These are phyloP conservation scores for Entonaema liquescens DNA, from an alignment of 495 filamentous ascomycete genomes.

Conservation along the genomic window DNA sequence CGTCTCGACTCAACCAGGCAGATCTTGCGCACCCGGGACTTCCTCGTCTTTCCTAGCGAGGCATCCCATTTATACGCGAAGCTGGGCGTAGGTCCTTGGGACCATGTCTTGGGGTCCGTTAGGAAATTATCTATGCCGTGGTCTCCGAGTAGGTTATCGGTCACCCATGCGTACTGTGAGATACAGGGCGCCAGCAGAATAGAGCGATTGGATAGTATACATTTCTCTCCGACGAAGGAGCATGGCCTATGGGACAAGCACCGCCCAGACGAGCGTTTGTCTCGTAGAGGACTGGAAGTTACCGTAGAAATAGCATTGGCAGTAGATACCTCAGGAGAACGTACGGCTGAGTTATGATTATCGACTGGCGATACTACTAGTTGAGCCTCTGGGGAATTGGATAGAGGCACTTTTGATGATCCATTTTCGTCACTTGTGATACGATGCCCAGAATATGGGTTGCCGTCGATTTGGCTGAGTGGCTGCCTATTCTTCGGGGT, in stretches of 20 bases:
- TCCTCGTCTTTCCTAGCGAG: constrained; percentile 48
- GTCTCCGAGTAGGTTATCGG: constrained; percentile 52
- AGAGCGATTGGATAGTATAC: constrained; percentile 48
- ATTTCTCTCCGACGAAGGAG: constrained; percentile 34
- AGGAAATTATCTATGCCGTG: constrained; percentile 51
- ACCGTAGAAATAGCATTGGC: background rate
- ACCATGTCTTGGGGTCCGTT: constrained; percentile 48
- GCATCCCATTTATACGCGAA: constrained; percentile 24
- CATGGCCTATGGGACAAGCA: constrained; percentile 9
- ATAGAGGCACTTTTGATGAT: background rate
- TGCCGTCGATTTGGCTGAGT: constrained; percentile 37
- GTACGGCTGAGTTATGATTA: background rate
- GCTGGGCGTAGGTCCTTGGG: constrained; percentile 6
- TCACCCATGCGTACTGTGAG: constrained; percentile 50
- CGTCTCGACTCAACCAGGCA: constrained; percentile 57
- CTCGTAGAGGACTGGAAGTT: background rate
- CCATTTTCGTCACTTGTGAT: background rate
- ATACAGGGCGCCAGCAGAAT: constrained; percentile 59
- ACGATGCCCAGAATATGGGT: constrained; percentile 11
- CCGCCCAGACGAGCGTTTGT: background rate
- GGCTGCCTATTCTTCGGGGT: constrained; percentile 23
- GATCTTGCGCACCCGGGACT: constrained; percentile 47
- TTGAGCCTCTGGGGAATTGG: background rate
- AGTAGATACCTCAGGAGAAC: background rate
- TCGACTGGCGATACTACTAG: background rate